These are phyloP conservation scores for Rosa lucieae DNA, from an alignment of 306 rosid genomes.

Conservation along the genomic window DNA sequence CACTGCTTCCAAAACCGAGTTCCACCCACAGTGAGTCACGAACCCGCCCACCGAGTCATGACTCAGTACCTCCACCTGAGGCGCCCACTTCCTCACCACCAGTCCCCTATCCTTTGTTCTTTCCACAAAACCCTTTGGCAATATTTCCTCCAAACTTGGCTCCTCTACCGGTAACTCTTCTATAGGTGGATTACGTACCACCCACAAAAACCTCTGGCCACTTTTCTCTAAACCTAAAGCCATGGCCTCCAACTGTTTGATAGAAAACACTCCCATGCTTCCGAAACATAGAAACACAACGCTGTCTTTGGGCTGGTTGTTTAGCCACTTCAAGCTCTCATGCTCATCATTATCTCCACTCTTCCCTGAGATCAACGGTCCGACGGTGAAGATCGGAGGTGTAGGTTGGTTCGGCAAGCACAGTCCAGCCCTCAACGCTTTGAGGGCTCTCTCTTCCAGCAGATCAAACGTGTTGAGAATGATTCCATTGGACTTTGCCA, in stretches of 20 bases:
- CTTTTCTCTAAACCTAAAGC: constrained; percentile 22
- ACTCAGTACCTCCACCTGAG: constrained; percentile 17
- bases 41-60: constrained; percentile 11
- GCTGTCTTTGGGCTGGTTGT: constrained; percentile 19
- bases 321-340: constrained; percentile 22
- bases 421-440: constrained; percentile 12
- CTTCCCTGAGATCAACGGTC: constrained; percentile 18
- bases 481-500: constrained; percentile 14
- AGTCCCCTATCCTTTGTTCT: constrained; percentile 14
- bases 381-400: constrained; percentile 17
- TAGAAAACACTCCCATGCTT: constrained; percentile 25
- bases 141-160: not conserved
- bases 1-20: constrained; percentile 21
- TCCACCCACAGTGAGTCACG: constrained; percentile 29
- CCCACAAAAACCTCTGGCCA: constrained; percentile 31
- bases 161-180: not conserved
- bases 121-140: constrained; percentile 17
- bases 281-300: constrained; percentile 33
- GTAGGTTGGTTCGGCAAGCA: not conserved
- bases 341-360: not conserved
- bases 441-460: constrained; percentile 13
- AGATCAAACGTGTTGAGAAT: constrained; percentile 18
- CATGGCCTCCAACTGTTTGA: constrained; percentile 24
- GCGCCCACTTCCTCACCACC: constrained; percentile 22
- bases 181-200: constrained; percentile 16